These are phyloP conservation scores for Panicum hallii DNA, from an alignment of 202 grass and related monocot species.

Conservation along the genomic window DNA sequence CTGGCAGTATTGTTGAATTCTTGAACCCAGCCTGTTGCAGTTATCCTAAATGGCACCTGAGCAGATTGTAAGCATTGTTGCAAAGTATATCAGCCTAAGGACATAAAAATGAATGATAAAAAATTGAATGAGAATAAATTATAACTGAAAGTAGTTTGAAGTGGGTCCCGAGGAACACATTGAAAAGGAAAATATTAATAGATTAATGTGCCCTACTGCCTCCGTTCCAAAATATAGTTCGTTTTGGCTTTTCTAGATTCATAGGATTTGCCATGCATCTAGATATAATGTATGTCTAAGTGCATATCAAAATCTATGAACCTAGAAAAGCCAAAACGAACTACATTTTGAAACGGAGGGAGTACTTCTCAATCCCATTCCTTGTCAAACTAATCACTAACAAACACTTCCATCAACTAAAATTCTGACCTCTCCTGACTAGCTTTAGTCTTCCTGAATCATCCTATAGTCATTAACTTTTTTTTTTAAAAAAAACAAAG, in stretches of 20 bases:
- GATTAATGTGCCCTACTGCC: neutral
- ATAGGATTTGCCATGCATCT: no score
- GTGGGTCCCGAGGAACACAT: neutral
- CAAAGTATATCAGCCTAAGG: conserved; percentile 35
- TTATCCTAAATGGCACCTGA: conserved; percentile 88
- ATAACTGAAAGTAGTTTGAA: neutral
- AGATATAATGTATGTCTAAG: no score
- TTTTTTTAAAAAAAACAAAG: neutral
- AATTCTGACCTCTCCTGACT: neutral
- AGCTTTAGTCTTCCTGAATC: neutral
- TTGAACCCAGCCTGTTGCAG: conserved; percentile 86
- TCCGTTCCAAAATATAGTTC: no score
- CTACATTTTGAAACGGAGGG: no score
- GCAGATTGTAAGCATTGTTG: conserved; percentile 46
- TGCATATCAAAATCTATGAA: no score
- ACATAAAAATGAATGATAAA: conserved; percentile 31
- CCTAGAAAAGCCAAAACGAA: no score
- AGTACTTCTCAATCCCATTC: neutral
- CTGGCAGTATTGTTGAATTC: conserved; percentile 93
- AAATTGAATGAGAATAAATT: conserved; percentile 18
- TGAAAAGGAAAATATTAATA: neutral
- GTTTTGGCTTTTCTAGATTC: no score
- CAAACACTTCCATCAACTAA: neutral
- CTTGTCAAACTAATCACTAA: neutral
- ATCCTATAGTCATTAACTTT: conserved; percentile 22